These are phyloP conservation scores for Backusella macrospora DNA, from an alignment of 192 early-diverging fungal species.

Conservation along the genomic window DNA sequence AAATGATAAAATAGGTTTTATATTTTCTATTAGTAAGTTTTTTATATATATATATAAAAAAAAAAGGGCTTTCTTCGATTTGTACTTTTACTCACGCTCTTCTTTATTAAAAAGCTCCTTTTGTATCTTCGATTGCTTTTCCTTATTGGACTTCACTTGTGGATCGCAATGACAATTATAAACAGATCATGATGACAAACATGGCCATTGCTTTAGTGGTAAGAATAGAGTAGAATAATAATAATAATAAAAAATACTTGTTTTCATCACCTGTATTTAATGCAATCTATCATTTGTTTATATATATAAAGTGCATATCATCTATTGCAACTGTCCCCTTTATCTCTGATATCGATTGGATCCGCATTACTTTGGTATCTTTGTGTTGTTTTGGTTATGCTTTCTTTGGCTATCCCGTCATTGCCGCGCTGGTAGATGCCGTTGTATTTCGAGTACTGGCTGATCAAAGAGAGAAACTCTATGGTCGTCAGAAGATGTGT, in stretches of 20 bases:
- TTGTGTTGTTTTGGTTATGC: slow-evolving; percentile 28
- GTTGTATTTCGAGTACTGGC: slow-evolving; percentile 10
- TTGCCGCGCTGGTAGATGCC: slow-evolving; percentile 20
- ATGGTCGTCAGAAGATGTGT: slow-evolving; percentile 29
- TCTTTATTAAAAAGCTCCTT: slow-evolving; percentile 15
- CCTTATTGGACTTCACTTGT: slow-evolving; percentile 29
- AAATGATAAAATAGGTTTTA: slow-evolving; percentile 31
- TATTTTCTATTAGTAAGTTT: slow-evolving; percentile 31
- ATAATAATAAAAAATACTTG: neutral
- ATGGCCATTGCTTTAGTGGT: slow-evolving; percentile 23
- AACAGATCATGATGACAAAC: slow-evolving; percentile 28
- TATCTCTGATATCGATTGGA: neutral
- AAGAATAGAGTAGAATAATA: slow-evolving; percentile 21
- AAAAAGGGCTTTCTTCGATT: neutral
- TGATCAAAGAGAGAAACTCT: slow-evolving; percentile 15
- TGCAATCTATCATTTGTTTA: slow-evolving; percentile 1
- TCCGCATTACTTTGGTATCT: neutral
- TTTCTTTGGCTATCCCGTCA: slow-evolving; percentile 29
- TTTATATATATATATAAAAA: neutral
- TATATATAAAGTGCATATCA: slow-evolving; percentile 2
- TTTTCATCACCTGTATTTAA: neutral
- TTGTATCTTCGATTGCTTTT: slow-evolving; percentile 30
- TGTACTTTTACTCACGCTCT: neutral
- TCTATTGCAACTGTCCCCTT: slow-evolving; percentile 23
- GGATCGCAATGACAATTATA: slow-evolving; percentile 21